A percentile compares a stretch with the other conserved stretches of the same genome.
These are phyloP conservation scores for Suillus brevipes DNA, from an alignment of 768 basidiomycete species.

Conservation along the genomic window DNA sequence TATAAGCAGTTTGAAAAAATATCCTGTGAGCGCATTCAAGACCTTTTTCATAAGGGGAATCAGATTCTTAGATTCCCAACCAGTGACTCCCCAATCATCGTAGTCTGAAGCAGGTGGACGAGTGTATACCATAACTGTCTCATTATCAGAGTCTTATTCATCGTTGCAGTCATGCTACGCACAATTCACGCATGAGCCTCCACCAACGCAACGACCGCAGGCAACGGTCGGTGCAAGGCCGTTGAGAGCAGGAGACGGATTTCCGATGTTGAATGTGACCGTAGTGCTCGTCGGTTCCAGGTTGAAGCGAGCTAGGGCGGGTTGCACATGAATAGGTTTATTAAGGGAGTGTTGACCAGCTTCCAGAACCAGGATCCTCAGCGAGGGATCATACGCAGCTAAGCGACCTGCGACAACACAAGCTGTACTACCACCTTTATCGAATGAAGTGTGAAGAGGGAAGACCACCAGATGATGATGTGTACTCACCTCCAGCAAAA, in stretches of 20 bases:
- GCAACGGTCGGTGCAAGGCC: constrained; percentile 18
- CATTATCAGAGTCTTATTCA: background rate
- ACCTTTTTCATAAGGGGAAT: constrained; percentile 29
- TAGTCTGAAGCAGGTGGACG: constrained; percentile 61
- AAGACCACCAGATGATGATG: constrained; percentile 1
- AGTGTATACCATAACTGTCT: constrained; percentile 50
- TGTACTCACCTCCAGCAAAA: constrained; percentile 52
- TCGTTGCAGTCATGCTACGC: constrained; percentile 15
- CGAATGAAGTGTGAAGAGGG: background rate
- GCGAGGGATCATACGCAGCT: constrained; percentile 24
- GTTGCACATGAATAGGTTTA: constrained; percentile 20
- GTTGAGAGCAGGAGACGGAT: constrained; percentile 18
- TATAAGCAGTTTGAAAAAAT: background rate
- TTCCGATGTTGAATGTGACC: constrained; percentile 16
- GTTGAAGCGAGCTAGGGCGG: constrained; percentile 21
- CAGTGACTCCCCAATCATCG: constrained; percentile 30
- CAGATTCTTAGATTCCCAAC: constrained; percentile 30
- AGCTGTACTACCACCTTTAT: constrained; percentile 34
- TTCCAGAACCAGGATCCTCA: constrained; percentile 29
- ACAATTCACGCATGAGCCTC: constrained; percentile 52
- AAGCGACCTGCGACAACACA: constrained; percentile 34
- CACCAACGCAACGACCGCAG: constrained; percentile 29
- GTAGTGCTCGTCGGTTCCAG: constrained; percentile 19
- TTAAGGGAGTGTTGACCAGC: constrained; percentile 27
- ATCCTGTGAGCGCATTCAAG: background rate